Evolutionary conservation across 352 stramenopile species (phyloP).

Genomic region (Peronospora farinosa): DNA sequence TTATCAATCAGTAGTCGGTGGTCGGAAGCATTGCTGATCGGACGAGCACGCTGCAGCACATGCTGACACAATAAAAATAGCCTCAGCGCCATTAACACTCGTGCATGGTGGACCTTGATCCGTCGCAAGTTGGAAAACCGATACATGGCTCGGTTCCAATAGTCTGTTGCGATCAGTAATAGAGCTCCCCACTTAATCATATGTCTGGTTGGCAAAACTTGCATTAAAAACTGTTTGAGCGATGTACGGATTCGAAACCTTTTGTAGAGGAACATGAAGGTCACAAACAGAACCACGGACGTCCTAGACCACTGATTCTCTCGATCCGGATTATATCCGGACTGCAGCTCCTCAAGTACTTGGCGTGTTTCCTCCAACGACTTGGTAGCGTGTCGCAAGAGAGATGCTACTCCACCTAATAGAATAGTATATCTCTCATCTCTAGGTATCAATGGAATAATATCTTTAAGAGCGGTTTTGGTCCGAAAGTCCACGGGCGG

Average conservation of each 20-base stretch:
- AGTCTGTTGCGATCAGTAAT: conserved; percentile 49
- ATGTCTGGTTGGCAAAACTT: conserved; percentile 57
- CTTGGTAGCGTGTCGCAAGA: conserved; percentile 77
- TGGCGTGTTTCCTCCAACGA: conserved; percentile 75
- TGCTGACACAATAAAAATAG: conserved; percentile 80
- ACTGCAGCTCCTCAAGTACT: conserved; percentile 74
- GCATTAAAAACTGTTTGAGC: conserved; percentile 55
- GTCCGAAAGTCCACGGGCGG: conserved; percentile 63
- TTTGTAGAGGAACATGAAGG: conserved; percentile 62
- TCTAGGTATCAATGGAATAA: conserved; percentile 80
- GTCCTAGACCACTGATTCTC: conserved; percentile 82
- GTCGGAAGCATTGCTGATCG: conserved; percentile 64
- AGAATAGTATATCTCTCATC: conserved; percentile 80
- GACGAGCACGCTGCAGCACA: conserved; percentile 69
- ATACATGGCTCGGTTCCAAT: conserved; percentile 75
- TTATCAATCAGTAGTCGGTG: conserved; percentile 76
- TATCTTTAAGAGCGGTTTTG: conserved; percentile 84
- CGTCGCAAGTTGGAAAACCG: conserved; percentile 76
- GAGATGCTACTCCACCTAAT: conserved; percentile 64
- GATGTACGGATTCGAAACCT: conserved; percentile 66
- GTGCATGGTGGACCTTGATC: conserved; percentile 81
- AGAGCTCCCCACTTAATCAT: conserved; percentile 58
- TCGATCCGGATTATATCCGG: conserved; percentile 75
- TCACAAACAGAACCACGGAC: conserved; percentile 47
- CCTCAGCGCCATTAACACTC: conserved; percentile 76